These are phyloP conservation scores for Kluyveromyces marxianus DNA, from an alignment of 1,139 yeast species.

Conservation along the genomic window DNA sequence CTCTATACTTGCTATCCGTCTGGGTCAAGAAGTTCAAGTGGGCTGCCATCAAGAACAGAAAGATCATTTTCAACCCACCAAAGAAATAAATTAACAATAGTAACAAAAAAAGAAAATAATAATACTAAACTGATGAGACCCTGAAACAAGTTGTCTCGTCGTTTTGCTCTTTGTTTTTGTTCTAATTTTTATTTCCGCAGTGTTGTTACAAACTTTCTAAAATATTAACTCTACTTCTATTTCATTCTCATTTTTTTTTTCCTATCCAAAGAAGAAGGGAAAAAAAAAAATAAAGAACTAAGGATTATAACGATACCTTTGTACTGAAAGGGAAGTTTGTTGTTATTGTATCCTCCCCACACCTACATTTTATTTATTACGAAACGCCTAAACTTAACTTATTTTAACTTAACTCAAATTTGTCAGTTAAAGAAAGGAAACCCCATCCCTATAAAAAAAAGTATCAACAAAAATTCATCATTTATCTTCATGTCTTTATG, in stretches of 20 bases:
- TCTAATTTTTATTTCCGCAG: background rate
- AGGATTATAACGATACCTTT: background rate
- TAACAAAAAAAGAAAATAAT: background rate
- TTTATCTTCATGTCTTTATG: slow-evolving; percentile 5
- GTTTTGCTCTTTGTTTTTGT: background rate
- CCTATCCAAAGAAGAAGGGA: background rate
- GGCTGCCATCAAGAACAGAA: slow-evolving; percentile 93
- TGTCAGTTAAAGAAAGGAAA: background rate
- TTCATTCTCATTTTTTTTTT: background rate
- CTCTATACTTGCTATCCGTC: slow-evolving; percentile 74
- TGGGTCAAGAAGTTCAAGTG: slow-evolving; percentile 98
- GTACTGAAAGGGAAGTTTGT: background rate
- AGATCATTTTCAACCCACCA: slow-evolving; percentile 90
- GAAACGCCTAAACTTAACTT: background rate
- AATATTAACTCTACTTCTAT: background rate
- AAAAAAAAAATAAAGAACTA: too few relatives aligned
- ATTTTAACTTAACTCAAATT: background rate
- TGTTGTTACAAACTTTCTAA: background rate
- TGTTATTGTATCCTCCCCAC: background rate
- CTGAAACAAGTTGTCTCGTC: too few relatives aligned
- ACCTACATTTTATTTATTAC: slow-evolving; percentile 3
- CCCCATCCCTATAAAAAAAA: background rate
- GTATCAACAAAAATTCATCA: slow-evolving; percentile 4
- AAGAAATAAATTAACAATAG: slow-evolving; percentile 39
- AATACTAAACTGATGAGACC: background rate